Evolutionary conservation across 345 rosid species (phyloP).

Genomic region (Heritiera fomes): DNA sequence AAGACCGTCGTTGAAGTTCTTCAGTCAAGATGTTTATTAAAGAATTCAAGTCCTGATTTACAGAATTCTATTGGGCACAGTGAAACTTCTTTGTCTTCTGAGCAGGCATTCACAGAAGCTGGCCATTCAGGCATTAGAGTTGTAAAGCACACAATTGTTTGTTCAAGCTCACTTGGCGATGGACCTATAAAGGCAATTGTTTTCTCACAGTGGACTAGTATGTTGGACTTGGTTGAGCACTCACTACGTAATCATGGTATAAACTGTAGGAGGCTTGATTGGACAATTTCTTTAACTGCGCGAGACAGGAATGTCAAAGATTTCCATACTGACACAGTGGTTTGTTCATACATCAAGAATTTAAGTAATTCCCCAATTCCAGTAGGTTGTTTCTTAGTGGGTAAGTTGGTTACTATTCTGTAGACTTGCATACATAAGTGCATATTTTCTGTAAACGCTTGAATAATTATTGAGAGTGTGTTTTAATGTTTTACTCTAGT

Average conservation of each 20-base stretch:
- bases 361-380: neutral
- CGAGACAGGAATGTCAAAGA: conserved; percentile 89
- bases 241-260: conserved; percentile 51
- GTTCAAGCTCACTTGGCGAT: conserved; percentile 33
- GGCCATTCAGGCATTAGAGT: conserved; percentile 33
- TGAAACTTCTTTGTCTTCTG: conserved; percentile 35
- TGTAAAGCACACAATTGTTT: conserved; percentile 40
- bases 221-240: conserved; percentile 78
- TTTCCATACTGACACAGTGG: conserved; percentile 77
- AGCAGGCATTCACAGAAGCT: conserved; percentile 21
- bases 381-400: neutral
- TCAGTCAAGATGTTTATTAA: conserved; percentile 40
- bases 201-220: conserved; percentile 95
- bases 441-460: neutral
- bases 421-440: neutral
- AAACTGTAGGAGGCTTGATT: conserved; percentile 84
- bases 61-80: conserved; percentile 31
- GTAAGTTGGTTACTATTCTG: neutral
- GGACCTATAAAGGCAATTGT: conserved; percentile 74
- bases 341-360: conserved; percentile 30
- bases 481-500: neutral
- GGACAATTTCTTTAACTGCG: conserved; percentile 72
- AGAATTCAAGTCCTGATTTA: conserved; percentile 36
- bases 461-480: neutral
- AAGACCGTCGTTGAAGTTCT: conserved; percentile 71